phyloP scores from a whole-genome alignment of 1,284 basidiomycete species.

The Lignosus rhinocerotis region DNA sequence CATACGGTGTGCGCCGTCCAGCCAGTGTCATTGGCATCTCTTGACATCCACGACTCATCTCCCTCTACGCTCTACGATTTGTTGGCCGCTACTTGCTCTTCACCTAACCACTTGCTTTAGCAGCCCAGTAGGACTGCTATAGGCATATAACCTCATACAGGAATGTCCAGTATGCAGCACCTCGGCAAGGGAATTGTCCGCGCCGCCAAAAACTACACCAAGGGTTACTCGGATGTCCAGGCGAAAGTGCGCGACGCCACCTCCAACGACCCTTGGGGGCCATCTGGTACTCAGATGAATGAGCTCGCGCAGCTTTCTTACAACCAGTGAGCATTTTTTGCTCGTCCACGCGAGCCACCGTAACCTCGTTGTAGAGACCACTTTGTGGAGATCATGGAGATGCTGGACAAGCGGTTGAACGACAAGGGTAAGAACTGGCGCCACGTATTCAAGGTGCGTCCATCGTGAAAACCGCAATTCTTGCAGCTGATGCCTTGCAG shows the following conservation, averaged over 20 bases:
- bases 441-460: constrained; percentile 93
- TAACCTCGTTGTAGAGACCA: constrained; percentile 67
- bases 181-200: constrained; percentile 81
- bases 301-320: constrained; percentile 97
- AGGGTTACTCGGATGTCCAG: constrained; percentile 92
- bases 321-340: constrained; percentile 77
- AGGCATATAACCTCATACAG: background rate
- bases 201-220: constrained; percentile 93
- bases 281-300: constrained; percentile 98
- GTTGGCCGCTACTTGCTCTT: background rate
- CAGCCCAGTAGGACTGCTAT: background rate
- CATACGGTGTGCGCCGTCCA: background rate
- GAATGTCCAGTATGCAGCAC: constrained; percentile 56
- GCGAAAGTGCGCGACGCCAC: constrained; percentile 97
- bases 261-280: constrained; percentile 99
- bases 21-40: background rate
- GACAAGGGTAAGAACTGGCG: constrained; percentile 99
- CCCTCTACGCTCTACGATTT: background rate
- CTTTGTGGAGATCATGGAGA: constrained; percentile 99
- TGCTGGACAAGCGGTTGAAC: constrained; percentile 98
- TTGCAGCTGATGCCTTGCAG: constrained; percentile 39
- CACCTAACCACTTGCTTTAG: background rate
- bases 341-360: constrained; percentile 2
- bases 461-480: background rate
- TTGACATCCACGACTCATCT: background rate